Conservation (phyloP, 345 rosid genomes). For the Mangifera indica region DNA sequence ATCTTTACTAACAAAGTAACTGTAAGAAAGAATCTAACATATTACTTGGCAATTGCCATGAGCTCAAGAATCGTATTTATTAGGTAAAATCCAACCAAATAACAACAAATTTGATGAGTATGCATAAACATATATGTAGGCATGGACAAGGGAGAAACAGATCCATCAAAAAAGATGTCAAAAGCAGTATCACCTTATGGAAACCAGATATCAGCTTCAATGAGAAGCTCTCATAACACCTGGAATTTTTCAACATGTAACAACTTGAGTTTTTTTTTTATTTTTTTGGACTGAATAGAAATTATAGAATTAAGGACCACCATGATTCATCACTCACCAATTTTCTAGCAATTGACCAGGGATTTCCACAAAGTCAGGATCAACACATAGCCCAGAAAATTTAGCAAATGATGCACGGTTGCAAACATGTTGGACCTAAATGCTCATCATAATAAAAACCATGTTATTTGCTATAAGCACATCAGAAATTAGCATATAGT, state of each 20-base stretch:
- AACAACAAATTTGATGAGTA: not conserved
- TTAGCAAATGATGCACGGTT: constrained; percentile 84
- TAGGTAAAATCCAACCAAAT: not conserved
- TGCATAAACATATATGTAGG: not conserved
- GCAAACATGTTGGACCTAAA: constrained; percentile 89
- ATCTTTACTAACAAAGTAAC: constrained; percentile 7
- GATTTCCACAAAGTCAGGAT: constrained; percentile 91
- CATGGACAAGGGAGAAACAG: not conserved
- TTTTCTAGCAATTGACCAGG: constrained; percentile 81
- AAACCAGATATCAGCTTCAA: constrained; percentile 92
- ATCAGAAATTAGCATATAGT: no score
- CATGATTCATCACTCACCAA: constrained; percentile 44
- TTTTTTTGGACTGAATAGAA: not conserved
- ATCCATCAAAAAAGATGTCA: not conserved
- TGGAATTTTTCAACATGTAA: constrained; percentile 32
- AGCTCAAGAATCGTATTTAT: not conserved
- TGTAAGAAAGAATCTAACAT: not conserved
- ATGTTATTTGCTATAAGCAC: constrained; percentile 4
- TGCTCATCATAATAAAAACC: constrained; percentile 20
- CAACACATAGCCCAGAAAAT: constrained; percentile 82
- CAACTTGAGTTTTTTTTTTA: constrained; percentile 7
- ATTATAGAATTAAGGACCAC: constrained; percentile 7
- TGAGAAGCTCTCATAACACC: constrained; percentile 90
- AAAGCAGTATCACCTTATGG: constrained; percentile 63
- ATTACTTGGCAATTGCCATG: not conserved